These are phyloP conservation scores for Yarrowia sp. DNA, from an alignment of 805 yeast genomes.

Conservation along the genomic window DNA sequence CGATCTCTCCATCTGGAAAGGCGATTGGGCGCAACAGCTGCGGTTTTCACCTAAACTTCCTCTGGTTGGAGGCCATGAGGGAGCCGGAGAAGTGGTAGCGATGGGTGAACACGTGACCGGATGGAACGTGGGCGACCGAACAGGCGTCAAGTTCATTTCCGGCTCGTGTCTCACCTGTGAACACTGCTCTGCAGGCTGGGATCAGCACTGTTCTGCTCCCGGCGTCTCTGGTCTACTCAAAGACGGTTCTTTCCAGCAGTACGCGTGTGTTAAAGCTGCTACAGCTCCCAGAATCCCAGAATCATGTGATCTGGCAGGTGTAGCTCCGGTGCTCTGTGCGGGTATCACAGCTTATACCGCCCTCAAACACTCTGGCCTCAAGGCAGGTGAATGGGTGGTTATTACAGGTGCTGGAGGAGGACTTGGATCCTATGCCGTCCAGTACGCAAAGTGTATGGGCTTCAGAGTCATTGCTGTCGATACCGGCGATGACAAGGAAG, in stretches of 20 bases:
- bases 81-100: slow-evolving; percentile 82
- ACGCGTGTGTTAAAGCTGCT: slow-evolving; percentile 82
- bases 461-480: slow-evolving; percentile 68
- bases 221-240: slow-evolving; percentile 83
- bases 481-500: slow-evolving; percentile 63
- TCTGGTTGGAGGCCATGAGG: slow-evolving; percentile 85
- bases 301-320: slow-evolving; percentile 69
- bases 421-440: slow-evolving; percentile 70
- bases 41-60: slow-evolving; percentile 72
- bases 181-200: slow-evolving; percentile 62
- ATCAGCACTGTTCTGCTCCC: slow-evolving; percentile 68
- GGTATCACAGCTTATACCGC: slow-evolving; percentile 93
- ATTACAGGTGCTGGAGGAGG: slow-evolving; percentile 81
- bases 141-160: slow-evolving; percentile 83
- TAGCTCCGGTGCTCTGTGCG: slow-evolving; percentile 84
- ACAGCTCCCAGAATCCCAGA: slow-evolving; percentile 79
- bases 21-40: slow-evolving; percentile 95
- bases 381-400: slow-evolving; percentile 73
- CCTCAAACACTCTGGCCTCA: slow-evolving; percentile 68
- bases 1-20: slow-evolving; percentile 90
- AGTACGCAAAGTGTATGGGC: slow-evolving; percentile 77
- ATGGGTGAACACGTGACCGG: slow-evolving; percentile 65
- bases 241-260: slow-evolving; percentile 90
- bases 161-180: slow-evolving; percentile 77
- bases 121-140: slow-evolving; percentile 74